phyloP scores from a whole-genome alignment of 2,329 filamentous ascomycete genomes.

The Harringtonia aguacate region DNA sequence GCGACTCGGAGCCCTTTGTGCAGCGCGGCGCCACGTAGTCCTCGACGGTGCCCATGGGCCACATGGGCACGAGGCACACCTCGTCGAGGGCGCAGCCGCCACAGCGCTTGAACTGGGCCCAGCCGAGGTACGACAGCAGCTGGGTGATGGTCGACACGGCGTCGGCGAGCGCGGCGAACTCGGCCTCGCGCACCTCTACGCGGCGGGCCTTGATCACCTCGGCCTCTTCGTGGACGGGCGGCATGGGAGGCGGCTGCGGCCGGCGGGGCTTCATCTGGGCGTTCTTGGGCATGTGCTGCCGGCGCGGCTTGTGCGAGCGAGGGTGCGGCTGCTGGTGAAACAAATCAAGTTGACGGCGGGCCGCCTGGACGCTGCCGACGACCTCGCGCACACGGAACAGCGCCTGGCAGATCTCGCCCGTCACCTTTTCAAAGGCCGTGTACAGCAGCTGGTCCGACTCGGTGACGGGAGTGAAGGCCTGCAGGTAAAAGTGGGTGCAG shows the following conservation, averaged over 20 bases:
- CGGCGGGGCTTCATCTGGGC: no score
- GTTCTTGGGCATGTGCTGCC: no score
- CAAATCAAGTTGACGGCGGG: no score
- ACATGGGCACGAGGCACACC: slow-evolving; percentile 2
- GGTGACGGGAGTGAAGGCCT: neutral
- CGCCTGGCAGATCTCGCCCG: neutral
- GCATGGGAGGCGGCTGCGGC: no score
- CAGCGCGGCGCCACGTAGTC: neutral
- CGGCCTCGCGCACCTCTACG: neutral
- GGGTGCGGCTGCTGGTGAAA: neutral
- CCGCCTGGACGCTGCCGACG: neutral
- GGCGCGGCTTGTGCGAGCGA: neutral
- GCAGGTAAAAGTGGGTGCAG: slow-evolving; percentile 5
- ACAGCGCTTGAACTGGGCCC: slow-evolving; percentile 2
- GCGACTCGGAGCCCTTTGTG: neutral
- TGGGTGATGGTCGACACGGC: neutral
- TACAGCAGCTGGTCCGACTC: slow-evolving; percentile 3
- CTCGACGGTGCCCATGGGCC: neutral
- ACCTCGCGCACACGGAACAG: neutral
- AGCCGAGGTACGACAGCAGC: neutral
- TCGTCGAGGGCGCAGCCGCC: neutral
- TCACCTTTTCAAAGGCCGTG: slow-evolving; percentile 3
- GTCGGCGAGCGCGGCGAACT: neutral
- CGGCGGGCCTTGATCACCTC: no score
- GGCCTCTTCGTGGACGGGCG: no score